phyloP scores from a whole-genome alignment of 1,284 basidiomycete genomes.

The Tranzscheliella williamsii region DNA sequence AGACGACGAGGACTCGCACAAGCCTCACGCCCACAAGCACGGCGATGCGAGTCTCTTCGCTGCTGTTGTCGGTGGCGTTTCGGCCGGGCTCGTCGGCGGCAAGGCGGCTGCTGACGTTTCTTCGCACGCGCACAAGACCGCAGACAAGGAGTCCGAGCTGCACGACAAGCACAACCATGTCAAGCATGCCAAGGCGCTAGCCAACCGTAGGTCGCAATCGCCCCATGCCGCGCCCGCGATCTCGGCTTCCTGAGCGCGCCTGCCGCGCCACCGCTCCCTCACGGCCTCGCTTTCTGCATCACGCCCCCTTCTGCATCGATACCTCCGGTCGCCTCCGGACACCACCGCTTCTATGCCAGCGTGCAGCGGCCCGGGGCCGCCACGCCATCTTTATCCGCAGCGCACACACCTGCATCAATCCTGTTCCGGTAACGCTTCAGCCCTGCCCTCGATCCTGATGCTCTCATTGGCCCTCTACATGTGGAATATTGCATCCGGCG shows the following conservation, averaged over 20 bases:
- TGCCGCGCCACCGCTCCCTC: no score
- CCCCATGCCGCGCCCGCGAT: constrained; percentile 1
- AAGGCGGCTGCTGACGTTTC: constrained; percentile 10
- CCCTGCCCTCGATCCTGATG: no score
- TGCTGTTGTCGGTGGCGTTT: constrained; percentile 22
- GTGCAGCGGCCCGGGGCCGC: no score
- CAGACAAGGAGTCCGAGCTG: constrained; percentile 6
- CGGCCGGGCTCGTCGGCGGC: constrained; percentile 9
- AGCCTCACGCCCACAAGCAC: constrained; percentile 11
- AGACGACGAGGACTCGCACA: neutral
- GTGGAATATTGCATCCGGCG: no score
- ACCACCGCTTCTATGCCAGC: no score
- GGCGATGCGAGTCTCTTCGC: constrained; percentile 23
- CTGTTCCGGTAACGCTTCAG: no score
- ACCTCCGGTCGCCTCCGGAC: no score
- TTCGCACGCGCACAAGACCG: constrained; percentile 3
- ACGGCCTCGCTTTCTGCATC: no score
- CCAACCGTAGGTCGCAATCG: constrained; percentile 2
- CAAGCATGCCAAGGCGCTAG: constrained; percentile 8
- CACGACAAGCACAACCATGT: constrained; percentile 20
- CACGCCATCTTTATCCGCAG: no score
- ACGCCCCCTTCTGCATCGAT: no score
- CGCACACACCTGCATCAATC: no score
- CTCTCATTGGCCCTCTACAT: no score
- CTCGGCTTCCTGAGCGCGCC: neutral